phyloP scores from a whole-genome alignment of 2,329 filamentous ascomycete species.

The Colletotrichum acutatum region DNA sequence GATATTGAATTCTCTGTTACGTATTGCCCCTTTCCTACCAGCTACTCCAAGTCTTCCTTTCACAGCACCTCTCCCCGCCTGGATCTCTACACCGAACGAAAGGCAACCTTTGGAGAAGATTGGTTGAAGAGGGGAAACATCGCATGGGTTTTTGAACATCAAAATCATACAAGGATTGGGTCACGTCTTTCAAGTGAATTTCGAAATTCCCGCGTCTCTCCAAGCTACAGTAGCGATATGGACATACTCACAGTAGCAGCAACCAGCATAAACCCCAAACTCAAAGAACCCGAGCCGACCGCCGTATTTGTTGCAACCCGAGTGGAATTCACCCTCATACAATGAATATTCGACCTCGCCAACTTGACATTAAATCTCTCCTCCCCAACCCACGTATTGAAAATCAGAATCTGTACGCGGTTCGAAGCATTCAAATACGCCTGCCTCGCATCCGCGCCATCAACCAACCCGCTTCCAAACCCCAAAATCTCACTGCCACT shows the following conservation, averaged over 20 bases:
- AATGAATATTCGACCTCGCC: background rate
- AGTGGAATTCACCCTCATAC: conserved; percentile 14
- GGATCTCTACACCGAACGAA: too few relatives aligned
- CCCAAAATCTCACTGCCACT: conserved; percentile 1
- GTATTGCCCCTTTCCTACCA: too few relatives aligned
- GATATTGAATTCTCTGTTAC: too few relatives aligned
- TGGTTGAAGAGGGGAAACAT: too few relatives aligned
- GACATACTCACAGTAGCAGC: background rate
- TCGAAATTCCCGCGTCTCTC: too few relatives aligned
- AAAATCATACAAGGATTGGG: fast-evolving
- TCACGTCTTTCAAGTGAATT: too few relatives aligned
- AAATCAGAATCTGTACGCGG: conserved; percentile 16
- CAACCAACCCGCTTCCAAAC: conserved; percentile 9
- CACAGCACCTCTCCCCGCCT: too few relatives aligned
- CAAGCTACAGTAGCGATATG: background rate
- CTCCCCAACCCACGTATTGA: conserved; percentile 2
- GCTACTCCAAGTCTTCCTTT: too few relatives aligned
- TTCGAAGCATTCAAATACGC: background rate
- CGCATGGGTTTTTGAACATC: fast-evolving
- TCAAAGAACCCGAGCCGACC: background rate
- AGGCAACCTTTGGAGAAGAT: too few relatives aligned
- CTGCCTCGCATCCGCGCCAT: background rate
- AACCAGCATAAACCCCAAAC: background rate
- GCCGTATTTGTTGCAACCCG: background rate
- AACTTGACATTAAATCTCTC: background rate